A percentile compares a stretch with the other conserved stretches of the same genome.
These are phyloP conservation scores for Saccharomyces hybrid DNA, from an alignment of 1,139 yeast species.

Conservation along the genomic window DNA sequence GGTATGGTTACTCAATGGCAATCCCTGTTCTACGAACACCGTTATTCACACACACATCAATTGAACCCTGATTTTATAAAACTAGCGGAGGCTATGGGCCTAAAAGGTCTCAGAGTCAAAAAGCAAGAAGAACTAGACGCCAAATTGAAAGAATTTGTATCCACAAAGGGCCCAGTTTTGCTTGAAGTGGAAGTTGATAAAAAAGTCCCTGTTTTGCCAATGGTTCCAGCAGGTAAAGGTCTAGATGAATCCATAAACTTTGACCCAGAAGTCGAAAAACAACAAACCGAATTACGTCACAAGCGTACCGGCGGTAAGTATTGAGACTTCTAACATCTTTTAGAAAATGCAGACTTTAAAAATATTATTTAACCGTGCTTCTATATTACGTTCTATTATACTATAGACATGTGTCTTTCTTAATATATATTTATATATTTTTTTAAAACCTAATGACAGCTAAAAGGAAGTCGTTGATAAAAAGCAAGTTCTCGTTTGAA, in stretches of 20 bases:
- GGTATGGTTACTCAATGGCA: slow-evolving; percentile 99
- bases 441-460: background rate
- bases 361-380: background rate
- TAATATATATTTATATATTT: background rate
- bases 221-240: slow-evolving; percentile 96
- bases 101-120: slow-evolving; percentile 69
- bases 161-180: slow-evolving; percentile 74
- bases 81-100: slow-evolving; percentile 90
- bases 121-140: slow-evolving; percentile 57
- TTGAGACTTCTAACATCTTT: slow-evolving; percentile 8
- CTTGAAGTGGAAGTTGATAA: slow-evolving; percentile 87
- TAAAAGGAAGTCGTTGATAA: background rate
- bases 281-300: slow-evolving; percentile 49
- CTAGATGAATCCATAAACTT: slow-evolving; percentile 85
- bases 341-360: slow-evolving; percentile 2
- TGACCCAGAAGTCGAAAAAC: slow-evolving; percentile 71
- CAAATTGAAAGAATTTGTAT: slow-evolving; percentile 68
- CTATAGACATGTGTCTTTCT: too few relatives aligned
- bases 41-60: slow-evolving; percentile 96
- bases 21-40: slow-evolving; percentile 89
- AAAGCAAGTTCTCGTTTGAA: background rate
- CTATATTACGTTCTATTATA: background rate
- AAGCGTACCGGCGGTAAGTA: slow-evolving; percentile 37
- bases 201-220: slow-evolving; percentile 96
- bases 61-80: slow-evolving; percentile 87